A percentile compares a stretch with the other conserved stretches of the same genome.
Evolutionary conservation across 768 basidiomycete genomes (phyloP).

Genomic region (Collybia mongolica): DNA sequence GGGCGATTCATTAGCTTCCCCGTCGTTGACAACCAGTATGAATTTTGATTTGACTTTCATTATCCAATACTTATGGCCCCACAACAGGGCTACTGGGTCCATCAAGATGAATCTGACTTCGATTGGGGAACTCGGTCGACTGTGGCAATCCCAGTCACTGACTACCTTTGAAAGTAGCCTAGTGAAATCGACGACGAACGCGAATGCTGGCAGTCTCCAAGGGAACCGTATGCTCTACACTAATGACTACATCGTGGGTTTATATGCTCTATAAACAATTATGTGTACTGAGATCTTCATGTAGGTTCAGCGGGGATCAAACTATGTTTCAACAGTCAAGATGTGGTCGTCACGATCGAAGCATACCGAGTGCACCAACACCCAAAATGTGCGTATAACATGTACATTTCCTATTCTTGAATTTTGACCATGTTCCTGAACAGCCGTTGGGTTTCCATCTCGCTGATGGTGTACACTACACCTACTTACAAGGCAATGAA

Average conservation of each 20-base stretch:
- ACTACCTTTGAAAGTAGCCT: constrained; percentile 24
- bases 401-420: too few species aligned
- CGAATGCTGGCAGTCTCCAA: constrained; percentile 18
- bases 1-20: constrained; percentile 67
- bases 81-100: constrained; percentile 39
- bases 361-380: constrained; percentile 66
- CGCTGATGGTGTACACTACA: constrained; percentile 63
- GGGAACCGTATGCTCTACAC: constrained; percentile 25
- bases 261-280: too few species aligned
- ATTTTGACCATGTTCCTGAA: too few species aligned
- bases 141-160: constrained; percentile 35
- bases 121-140: constrained; percentile 33
- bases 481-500: constrained; percentile 64
- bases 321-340: constrained; percentile 56
- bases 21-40: constrained; percentile 1
- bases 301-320: constrained; percentile 29
- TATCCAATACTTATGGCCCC: not conserved
- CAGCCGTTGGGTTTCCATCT: constrained; percentile 70
- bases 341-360: constrained; percentile 61
- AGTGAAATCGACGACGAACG: constrained; percentile 8
- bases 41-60: not conserved
- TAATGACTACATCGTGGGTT: constrained; percentile 20
- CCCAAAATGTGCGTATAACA: constrained; percentile 55
- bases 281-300: too few species aligned
- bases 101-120: constrained; percentile 43